Conservation (phyloP, 2,329 filamentous ascomycete genomes). For the Ramichloridium luteum region DNA sequence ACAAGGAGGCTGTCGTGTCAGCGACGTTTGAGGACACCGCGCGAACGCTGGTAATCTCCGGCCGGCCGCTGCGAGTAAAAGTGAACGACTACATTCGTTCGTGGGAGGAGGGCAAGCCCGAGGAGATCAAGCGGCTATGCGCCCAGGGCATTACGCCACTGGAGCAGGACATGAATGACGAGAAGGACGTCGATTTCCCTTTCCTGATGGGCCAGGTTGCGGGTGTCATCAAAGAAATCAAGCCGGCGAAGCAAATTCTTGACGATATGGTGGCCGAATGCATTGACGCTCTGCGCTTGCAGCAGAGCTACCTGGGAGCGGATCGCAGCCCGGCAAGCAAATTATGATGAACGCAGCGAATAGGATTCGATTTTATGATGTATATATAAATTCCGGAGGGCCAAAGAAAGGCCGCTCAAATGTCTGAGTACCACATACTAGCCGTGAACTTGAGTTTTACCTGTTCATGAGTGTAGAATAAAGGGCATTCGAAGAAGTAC, state of each 20-base stretch:
- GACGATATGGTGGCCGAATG: conserved; percentile 78
- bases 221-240: conserved; percentile 60
- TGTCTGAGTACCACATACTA: too few relatives aligned
- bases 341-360: too few relatives aligned
- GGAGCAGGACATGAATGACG: conserved; percentile 69
- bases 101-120: conserved; percentile 62
- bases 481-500: too few relatives aligned
- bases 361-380: too few relatives aligned
- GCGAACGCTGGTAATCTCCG: conserved; percentile 69
- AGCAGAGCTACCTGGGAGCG: conserved; percentile 45
- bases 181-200: conserved; percentile 70
- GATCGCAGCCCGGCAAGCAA: too few relatives aligned
- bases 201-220: conserved; percentile 93
- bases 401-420: too few relatives aligned
- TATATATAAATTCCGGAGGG: too few relatives aligned
- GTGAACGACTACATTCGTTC: conserved; percentile 70
- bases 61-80: conserved; percentile 66
- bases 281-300: conserved; percentile 49
- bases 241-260: conserved; percentile 77
- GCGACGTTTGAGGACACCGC: conserved; percentile 70
- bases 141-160: conserved; percentile 68
- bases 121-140: conserved; percentile 63
- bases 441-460: too few relatives aligned
- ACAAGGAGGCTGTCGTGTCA: conserved; percentile 74
- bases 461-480: too few relatives aligned